Base-by-base conservation (phyloP, 2,329 filamentous ascomycete species). In the Huntiella omanensis region DNA sequence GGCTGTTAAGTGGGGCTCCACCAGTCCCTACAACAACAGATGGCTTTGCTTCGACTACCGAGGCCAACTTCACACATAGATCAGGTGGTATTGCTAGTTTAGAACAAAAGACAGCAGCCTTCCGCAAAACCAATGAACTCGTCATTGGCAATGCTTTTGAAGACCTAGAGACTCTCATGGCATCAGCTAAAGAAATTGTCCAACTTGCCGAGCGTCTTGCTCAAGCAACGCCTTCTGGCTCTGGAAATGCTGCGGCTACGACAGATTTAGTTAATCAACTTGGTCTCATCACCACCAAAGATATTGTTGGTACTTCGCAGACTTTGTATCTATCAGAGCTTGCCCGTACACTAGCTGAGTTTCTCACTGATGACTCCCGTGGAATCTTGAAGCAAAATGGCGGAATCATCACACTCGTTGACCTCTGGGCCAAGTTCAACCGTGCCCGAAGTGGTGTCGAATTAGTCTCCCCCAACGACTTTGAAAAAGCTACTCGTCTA, bases 401-500 rank as follows among this genome's bases (percentile, higher is more conserved):
- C 4, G 87, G 87, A 1, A 91, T 93, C 54, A 83, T 94, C 58
- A 88, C 77, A 34, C 68, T 95, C 1, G 85, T 94, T 10, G 87
- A 95, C 57, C 69, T 94, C 0, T 95, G 86, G 86, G 84, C 86
- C 22, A 76, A 92, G 52, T 96, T 96, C 66, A 98, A 98, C 61
- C 76, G 88, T 33, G 85, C 83, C 28, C 75, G 88, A 46, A 88
- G 88, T 44, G 91, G 88, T 5, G 88, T 98, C 12, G 91, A 98
- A 60, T 73, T 98, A 12, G 83, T 96, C 43, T 93, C 84, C 53
- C 91, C 91, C 0, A 68, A 77, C 13, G 91, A 98, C 56, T 93
- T 98, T 55, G 81, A 91, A 57, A 88, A 87, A 57, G 91, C 91
- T 1, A 84, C 85, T 0, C 71, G 75, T 35, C 67, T 93, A 55